Evolutionary conservation across 441 rosid species (phyloP), one percentile per base, ranked within the genome.

Genomic region (Corymbia calophylla): DNA sequence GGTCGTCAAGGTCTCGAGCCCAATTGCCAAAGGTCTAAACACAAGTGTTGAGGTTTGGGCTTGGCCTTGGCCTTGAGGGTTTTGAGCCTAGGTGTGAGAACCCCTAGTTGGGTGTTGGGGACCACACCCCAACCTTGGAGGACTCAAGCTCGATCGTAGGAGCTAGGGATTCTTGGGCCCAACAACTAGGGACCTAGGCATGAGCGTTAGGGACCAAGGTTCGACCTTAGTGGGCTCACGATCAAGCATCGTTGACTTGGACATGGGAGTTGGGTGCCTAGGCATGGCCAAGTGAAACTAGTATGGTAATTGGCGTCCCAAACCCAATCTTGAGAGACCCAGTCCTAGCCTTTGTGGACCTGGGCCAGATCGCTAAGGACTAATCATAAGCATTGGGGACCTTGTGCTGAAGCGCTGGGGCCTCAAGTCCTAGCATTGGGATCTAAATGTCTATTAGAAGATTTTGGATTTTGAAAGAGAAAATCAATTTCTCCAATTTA

Each of bases 1-100:
- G 2, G 7, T 2, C 3, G 6, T 39, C 0, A 9, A 17, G n/a
- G n/a, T 44, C 51, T 31, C 0, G 7, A 5, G 44, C 7, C 77
- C 23, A 39, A 39, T 6, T 39, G 6, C 44, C 6, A 39, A 39
- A 39, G 6, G 44, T 39, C 44, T 39, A 39, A 39, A 39, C 44
- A 39, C 44, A 6, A 39, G 44, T 39, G 44, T 39, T 39, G 44
- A 39, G 44, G 44, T 39, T 39, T 39, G 44, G 44, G 44, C 5
- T 39, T 39, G 44, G 44, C 44, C 44, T 39, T 6, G 44, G 6
- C 44, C 44, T 39, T 39, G 44, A 39, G 44, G 44, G 44, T 39
- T 39, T 35, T 21, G 9, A 66, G 73, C 39, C 9, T 16, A 16
- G 21, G 73, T 66, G 21, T 31, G 11, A 66, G 39, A n/a, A 31